Conservation (phyloP, 139 green algal genomes). For the Zygnema circumcarinatum region DNA sequence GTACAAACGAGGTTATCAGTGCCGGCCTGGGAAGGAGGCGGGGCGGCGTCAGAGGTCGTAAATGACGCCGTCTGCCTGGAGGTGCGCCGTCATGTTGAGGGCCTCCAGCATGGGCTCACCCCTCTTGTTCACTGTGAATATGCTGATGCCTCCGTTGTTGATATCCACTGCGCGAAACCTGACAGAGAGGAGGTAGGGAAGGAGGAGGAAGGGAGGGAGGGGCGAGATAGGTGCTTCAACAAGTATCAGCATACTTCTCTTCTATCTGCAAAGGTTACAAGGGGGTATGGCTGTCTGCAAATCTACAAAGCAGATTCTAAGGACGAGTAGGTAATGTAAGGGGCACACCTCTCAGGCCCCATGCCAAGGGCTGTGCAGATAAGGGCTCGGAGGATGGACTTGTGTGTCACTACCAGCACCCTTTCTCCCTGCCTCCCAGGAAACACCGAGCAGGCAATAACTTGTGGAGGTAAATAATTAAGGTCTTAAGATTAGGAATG, state of each 20-base stretch:
- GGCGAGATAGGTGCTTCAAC: not conserved
- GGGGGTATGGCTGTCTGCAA: too few species aligned
- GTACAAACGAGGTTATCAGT: not conserved
- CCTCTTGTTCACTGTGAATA: conserved; percentile 68
- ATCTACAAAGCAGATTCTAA: too few species aligned
- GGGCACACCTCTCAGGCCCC: conserved; percentile 46
- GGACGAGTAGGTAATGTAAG: too few species aligned
- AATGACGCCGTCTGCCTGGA: conserved; percentile 61
- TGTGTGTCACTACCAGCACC: conserved; percentile 77
- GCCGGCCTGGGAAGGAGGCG: not conserved
- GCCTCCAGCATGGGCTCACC: conserved; percentile 70
- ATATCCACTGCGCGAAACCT: conserved; percentile 75
- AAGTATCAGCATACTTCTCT: too few species aligned
- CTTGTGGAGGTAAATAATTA: too few species aligned
- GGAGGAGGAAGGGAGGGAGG: conserved; percentile 12
- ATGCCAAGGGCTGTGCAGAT: conserved; percentile 70
- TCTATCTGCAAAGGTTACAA: not conserved
- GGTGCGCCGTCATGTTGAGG: conserved; percentile 74
- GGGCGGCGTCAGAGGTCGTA: conserved; percentile 50
- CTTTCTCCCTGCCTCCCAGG: conserved; percentile 45
- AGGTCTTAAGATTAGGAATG: too few species aligned
- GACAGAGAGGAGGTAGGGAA: not conserved
- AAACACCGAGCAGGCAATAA: too few species aligned
- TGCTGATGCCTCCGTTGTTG: conserved; percentile 72
- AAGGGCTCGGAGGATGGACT: conserved; percentile 73